A percentile compares a stretch with the other conserved stretches of the same genome.
These are phyloP conservation scores for Penicillium parvum DNA, from an alignment of 495 filamentous ascomycete species.

Conservation along the genomic window DNA sequence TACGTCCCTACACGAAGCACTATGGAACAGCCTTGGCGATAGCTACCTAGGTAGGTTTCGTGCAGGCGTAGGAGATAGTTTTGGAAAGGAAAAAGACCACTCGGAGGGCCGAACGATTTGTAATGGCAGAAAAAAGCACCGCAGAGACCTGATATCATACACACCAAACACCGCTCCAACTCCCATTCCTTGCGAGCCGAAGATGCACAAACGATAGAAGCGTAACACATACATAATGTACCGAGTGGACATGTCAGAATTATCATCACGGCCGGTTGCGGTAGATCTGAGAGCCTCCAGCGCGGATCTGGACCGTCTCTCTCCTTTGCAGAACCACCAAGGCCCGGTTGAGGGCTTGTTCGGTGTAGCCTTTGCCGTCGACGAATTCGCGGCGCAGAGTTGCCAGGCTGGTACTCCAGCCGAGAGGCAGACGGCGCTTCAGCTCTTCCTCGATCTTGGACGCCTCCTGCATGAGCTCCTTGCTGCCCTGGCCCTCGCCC, in stretches of 20 bases:
- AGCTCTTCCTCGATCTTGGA: constrained; percentile 88
- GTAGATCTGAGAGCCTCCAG: constrained; percentile 85
- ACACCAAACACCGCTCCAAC: constrained; percentile 21
- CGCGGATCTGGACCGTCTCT: constrained; percentile 87
- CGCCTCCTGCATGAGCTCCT: constrained; percentile 86
- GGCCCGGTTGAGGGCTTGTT: constrained; percentile 78
- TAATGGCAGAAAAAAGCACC: constrained; percentile 2
- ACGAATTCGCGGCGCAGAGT: constrained; percentile 88
- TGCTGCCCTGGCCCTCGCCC: constrained; percentile 72
- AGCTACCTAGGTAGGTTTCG: neutral
- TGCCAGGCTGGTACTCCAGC: constrained; percentile 87
- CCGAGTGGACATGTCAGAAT: constrained; percentile 22
- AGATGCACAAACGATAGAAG: constrained; percentile 18
- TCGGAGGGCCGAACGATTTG: constrained; percentile 11
- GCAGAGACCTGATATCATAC: constrained; percentile 13
- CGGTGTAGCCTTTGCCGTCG: constrained; percentile 78
- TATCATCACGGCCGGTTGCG: constrained; percentile 58
- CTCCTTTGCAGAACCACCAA: constrained; percentile 79
- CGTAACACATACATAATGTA: constrained; percentile 21
- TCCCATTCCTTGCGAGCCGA: constrained; percentile 14
- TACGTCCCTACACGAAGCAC: too few relatives aligned
- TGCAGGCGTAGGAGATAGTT: neutral
- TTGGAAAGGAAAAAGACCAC: neutral
- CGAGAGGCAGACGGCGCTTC: constrained; percentile 81
- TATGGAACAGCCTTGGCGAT: too few relatives aligned